phyloP scores from a whole-genome alignment of 2,329 filamentous ascomycete genomes.

The Pseudogymnoascus sp. region DNA sequence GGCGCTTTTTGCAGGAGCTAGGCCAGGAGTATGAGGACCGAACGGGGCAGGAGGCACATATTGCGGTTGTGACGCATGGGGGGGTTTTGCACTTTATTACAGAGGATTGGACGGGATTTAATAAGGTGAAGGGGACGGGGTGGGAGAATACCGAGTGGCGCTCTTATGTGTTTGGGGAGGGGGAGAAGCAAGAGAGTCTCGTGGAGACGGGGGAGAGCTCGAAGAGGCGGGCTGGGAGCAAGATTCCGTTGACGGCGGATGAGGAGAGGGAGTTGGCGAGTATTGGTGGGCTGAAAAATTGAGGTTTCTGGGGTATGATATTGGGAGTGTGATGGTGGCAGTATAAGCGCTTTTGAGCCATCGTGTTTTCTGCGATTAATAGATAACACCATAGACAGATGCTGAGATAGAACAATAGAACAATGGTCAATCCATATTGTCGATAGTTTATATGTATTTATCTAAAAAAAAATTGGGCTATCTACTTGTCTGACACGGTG shows the following conservation, averaged over 20 bases:
- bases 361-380: background rate
- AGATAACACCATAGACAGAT: background rate
- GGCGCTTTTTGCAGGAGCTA: slow-evolving; percentile 50
- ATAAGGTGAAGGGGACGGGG: slow-evolving; percentile 26
- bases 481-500: no score
- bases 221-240: slow-evolving; percentile 21
- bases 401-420: background rate
- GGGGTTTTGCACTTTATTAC: slow-evolving; percentile 81
- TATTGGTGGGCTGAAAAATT: slow-evolving; percentile 20
- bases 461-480: no score
- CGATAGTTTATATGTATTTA: background rate
- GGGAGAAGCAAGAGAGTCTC: slow-evolving; percentile 21
- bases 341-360: background rate
- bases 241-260: slow-evolving; percentile 21
- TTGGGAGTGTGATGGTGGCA: background rate
- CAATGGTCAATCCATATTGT: background rate
- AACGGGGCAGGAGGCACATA: slow-evolving; percentile 49
- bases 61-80: slow-evolving; percentile 76
- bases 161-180: slow-evolving; percentile 24
- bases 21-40: background rate
- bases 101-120: slow-evolving; percentile 63
- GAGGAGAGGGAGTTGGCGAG: slow-evolving; percentile 25
- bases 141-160: slow-evolving; percentile 30
- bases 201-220: slow-evolving; percentile 26
- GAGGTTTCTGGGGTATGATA: background rate